A percentile compares a stretch with the other conserved stretches of the same genome.
Conservation (phyloP, 345 rosid species). For the Murraya paniculata region DNA sequence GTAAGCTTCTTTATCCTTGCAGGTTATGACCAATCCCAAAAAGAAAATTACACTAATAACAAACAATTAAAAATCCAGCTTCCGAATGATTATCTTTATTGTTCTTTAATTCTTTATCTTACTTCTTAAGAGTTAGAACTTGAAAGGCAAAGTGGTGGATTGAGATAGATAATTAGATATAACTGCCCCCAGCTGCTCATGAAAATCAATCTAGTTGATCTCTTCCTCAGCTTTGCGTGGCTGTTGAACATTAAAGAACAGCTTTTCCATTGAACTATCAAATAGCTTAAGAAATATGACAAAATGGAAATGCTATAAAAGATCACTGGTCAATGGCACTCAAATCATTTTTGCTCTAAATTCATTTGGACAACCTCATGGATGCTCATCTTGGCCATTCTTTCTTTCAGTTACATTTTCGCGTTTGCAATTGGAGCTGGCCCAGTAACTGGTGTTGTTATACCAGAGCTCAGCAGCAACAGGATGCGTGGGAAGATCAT, state of each 20-base stretch:
- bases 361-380: not conserved
- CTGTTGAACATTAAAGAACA: not conserved
- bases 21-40: not conserved
- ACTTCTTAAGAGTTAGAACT: not conserved
- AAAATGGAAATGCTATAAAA: not conserved
- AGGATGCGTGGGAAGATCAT: slow-evolving; percentile 70
- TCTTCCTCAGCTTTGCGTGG: not conserved
- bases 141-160: not conserved
- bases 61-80: not conserved
- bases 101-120: not conserved
- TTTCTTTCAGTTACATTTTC: slow-evolving; percentile 54
- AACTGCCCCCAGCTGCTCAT: not conserved
- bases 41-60: too few relatives aligned
- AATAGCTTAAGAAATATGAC: not conserved
- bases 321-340: not conserved
- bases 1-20: slow-evolving; percentile 39
- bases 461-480: slow-evolving; percentile 72
- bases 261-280: not conserved
- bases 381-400: not conserved
- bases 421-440: slow-evolving; percentile 75
- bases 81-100: not conserved
- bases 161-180: not conserved
- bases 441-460: slow-evolving; percentile 72
- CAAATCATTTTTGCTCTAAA: not conserved
- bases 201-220: not conserved